Conservation (phyloP, 495 filamentous ascomycete genomes). For the Endocarpon pusillum region DNA sequence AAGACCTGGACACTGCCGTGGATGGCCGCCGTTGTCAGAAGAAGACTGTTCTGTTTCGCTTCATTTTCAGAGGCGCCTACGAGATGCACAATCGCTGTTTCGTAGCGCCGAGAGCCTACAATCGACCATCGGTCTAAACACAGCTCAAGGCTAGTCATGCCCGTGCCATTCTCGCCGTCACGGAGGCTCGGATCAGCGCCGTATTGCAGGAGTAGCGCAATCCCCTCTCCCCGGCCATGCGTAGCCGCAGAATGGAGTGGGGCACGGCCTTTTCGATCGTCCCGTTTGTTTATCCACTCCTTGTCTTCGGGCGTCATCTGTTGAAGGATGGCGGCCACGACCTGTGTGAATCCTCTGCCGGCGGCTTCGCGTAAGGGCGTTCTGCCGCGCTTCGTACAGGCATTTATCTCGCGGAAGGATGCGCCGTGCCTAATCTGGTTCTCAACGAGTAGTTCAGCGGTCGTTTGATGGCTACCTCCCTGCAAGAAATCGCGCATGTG, state of each 20-base stretch:
- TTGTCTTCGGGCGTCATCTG: slow-evolving; percentile 7
- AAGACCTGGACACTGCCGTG: too few species aligned
- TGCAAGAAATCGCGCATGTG: too few species aligned
- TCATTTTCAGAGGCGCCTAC: too few species aligned
- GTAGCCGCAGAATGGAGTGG: slow-evolving; percentile 8
- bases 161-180: too few species aligned
- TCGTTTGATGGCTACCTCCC: slow-evolving; percentile 2
- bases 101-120: too few species aligned
- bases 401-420: slow-evolving; percentile 3
- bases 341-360: slow-evolving; percentile 3
- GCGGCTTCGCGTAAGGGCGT: slow-evolving; percentile 6
- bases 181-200: too few species aligned
- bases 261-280: slow-evolving; percentile 7
- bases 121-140: too few species aligned
- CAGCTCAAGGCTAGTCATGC: too few species aligned
- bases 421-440: background rate
- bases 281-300: slow-evolving; percentile 4
- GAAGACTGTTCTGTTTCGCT: too few species aligned
- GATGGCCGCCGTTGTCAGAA: too few species aligned
- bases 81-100: too few species aligned
- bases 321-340: slow-evolving; percentile 4
- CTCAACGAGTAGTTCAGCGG: slow-evolving; percentile 5
- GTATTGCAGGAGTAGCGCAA: slow-evolving; percentile 3
- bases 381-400: slow-evolving; percentile 3
- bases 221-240: slow-evolving; percentile 4